Evolutionary conservation across 805 yeast species (phyloP).

Genomic region (Cyberlindnera veronae): DNA sequence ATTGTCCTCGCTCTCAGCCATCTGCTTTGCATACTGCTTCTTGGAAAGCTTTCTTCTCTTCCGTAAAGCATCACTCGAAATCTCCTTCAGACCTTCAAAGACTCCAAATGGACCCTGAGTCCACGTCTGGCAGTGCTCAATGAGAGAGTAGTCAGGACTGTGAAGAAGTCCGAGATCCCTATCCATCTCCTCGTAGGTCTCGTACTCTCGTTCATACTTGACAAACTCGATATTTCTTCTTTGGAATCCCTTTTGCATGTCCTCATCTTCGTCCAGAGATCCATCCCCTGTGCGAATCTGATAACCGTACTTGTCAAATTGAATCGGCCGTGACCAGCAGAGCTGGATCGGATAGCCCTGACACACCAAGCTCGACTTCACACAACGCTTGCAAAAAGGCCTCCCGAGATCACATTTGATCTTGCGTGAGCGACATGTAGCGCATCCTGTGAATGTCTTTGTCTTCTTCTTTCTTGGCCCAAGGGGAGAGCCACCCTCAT

Average conservation of each 20-base stretch:
- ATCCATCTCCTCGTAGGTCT: conserved; percentile 82
- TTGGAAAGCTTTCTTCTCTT: conserved; percentile 26
- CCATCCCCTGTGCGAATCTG: conserved; percentile 28
- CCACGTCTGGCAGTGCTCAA: conserved; percentile 44
- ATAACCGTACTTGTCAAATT: conserved; percentile 45
- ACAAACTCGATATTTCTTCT: conserved; percentile 75
- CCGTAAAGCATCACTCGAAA: conserved; percentile 22
- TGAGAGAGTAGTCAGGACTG: conserved; percentile 39
- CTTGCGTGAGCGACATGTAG: conserved; percentile 79
- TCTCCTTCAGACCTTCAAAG: conserved; percentile 44
- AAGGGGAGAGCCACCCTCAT: not conserved
- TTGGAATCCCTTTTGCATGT: conserved; percentile 53
- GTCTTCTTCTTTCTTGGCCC: conserved; percentile 35
- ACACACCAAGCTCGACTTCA: conserved; percentile 61
- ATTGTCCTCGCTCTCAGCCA: conserved; percentile 7
- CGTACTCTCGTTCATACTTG: conserved; percentile 61
- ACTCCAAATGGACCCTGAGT: conserved; percentile 82
- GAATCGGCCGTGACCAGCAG: conserved; percentile 63
- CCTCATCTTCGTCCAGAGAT: conserved; percentile 21
- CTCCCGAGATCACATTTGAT: conserved; percentile 72
- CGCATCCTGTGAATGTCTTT: conserved; percentile 85
- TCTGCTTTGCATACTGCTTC: conserved; percentile 21
- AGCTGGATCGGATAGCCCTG: conserved; percentile 82
- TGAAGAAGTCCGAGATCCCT: conserved; percentile 57
- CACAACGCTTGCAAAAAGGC: conserved; percentile 73